Conservation (phyloP, 116 monocot species). For the Iris pallida region DNA sequence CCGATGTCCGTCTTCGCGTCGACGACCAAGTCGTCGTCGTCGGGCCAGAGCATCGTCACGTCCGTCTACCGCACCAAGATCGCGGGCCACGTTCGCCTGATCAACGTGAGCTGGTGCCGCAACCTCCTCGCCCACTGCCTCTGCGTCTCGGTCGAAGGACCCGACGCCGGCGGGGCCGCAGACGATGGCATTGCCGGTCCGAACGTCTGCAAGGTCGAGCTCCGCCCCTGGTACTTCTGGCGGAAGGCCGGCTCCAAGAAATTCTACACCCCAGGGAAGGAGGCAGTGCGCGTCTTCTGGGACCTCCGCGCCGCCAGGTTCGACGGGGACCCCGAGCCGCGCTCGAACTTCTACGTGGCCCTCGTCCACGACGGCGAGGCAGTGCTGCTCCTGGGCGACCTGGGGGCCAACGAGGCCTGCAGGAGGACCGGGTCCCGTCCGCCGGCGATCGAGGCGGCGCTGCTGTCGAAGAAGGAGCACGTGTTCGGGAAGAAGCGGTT, state of each 20-base stretch:
- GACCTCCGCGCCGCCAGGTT: conserved; percentile 66
- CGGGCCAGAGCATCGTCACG: conserved; percentile 38
- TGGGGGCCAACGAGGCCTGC: conserved; percentile 44
- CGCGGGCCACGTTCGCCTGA: conserved; percentile 37
- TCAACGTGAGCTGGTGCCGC: conserved; percentile 73
- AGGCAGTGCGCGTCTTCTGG: conserved; percentile 53
- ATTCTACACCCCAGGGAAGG: conserved; percentile 17
- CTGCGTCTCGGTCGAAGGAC: conserved; percentile 39
- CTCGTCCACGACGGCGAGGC: conserved; percentile 52
- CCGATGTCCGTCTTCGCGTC: neutral
- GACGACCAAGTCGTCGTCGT: conserved; percentile 22
- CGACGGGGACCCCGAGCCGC: conserved; percentile 63
- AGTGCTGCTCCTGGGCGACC: conserved; percentile 68
- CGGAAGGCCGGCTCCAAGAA: conserved; percentile 47
- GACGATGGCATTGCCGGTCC: neutral
- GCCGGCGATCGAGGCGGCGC: conserved; percentile 28
- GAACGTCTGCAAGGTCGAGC: conserved; percentile 50
- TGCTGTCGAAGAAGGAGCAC: conserved; percentile 69
- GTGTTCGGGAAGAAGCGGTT: conserved; percentile 72
- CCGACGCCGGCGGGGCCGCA: conserved; percentile 1
- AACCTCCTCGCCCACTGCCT: conserved; percentile 55
- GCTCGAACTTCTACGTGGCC: conserved; percentile 66
- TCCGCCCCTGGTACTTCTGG: conserved; percentile 86
- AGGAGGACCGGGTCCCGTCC: conserved; percentile 26
- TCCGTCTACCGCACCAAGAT: conserved; percentile 62